Conservation (phyloP, 331 rosid genomes). For the Pyrus hybrid region DNA sequence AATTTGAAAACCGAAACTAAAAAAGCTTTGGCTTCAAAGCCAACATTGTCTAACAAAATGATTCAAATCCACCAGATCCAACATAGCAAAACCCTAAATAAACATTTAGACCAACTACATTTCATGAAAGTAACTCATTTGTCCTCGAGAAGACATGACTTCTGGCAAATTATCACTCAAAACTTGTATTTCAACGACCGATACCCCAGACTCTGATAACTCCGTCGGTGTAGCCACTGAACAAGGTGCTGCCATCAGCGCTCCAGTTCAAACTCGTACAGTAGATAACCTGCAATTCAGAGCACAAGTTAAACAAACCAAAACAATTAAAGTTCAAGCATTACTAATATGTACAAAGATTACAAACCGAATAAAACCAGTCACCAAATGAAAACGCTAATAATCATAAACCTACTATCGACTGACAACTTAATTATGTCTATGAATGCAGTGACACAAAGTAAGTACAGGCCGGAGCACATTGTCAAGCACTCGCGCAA, state of each 20-base stretch:
- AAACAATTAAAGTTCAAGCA: neutral
- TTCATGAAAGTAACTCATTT: constrained; percentile 22
- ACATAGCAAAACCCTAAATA: constrained; percentile 25
- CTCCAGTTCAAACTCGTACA: constrained; percentile 98
- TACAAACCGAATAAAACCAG: neutral
- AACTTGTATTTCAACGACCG: constrained; percentile 51
- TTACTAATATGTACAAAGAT: neutral
- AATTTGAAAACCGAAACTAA: constrained; percentile 21
- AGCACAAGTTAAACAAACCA: neutral
- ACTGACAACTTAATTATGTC: neutral
- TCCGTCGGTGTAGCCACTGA: constrained; percentile 93
- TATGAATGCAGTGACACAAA: neutral
- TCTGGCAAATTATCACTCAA: constrained; percentile 11
- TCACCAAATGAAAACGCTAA: neutral
- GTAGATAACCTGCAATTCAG: constrained; percentile 52
- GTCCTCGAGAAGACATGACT: constrained; percentile 28
- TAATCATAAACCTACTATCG: neutral
- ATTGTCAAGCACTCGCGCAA: neutral
- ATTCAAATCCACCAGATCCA: constrained; percentile 9
- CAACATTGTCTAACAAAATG: constrained; percentile 24
- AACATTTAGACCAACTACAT: constrained; percentile 23
- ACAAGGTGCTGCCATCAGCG: constrained; percentile 94
- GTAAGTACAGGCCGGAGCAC: neutral
- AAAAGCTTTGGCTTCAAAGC: constrained; percentile 38
- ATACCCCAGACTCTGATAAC: constrained; percentile 93